Evolutionary conservation across 805 yeast genomes (phyloP).

Genomic region (Ogataea glucozyma): DNA sequence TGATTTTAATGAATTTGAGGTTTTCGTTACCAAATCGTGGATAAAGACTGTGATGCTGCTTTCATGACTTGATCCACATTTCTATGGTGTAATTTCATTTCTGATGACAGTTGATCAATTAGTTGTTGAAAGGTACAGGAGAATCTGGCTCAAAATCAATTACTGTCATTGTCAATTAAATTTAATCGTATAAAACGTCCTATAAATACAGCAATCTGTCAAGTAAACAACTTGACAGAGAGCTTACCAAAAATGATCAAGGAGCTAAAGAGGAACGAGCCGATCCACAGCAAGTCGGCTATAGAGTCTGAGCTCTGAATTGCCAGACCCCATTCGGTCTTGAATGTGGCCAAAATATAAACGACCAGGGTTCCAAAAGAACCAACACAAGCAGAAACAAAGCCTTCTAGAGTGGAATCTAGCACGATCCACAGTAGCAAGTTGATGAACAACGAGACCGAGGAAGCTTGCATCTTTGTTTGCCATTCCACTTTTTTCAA

Average conservation of each 20-base stretch:
- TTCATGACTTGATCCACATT: no score
- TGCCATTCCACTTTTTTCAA: conserved; percentile 70
- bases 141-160: no score
- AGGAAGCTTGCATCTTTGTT: conserved; percentile 61
- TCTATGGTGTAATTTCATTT: no score
- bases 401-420: conserved; percentile 28
- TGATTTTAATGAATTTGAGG: no score
- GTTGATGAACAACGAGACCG: conserved; percentile 62
- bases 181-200: no score
- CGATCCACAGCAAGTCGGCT: conserved; percentile 55
- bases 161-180: no score
- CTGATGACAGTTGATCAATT: no score
- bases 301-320: conserved; percentile 18
- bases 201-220: no score
- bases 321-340: background rate
- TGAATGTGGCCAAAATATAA: conserved; percentile 12
- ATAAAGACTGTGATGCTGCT: no score
- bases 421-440: conserved; percentile 60
- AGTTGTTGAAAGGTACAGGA: no score
- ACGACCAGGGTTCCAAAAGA: conserved; percentile 21
- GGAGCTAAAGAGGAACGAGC: conserved; percentile 67
- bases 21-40: no score
- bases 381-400: conserved; percentile 22
- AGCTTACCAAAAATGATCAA: conserved; percentile 67
- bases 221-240: conserved; percentile 45